phyloP scores from a whole-genome alignment of 768 basidiomycete species.

The Coprinopsis marcescibilis region DNA sequence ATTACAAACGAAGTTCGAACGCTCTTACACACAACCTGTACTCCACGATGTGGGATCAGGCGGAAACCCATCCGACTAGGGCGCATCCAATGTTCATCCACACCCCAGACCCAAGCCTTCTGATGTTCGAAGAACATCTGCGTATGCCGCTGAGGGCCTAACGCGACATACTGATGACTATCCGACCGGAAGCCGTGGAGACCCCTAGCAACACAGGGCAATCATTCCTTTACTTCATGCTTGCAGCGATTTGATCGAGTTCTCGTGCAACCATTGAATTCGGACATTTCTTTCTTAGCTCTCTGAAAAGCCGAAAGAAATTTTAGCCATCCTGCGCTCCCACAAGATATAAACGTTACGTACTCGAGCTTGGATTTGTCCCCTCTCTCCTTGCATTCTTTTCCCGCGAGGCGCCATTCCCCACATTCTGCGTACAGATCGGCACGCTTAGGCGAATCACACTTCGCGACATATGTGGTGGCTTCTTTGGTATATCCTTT shows the following conservation, averaged over 20 bases:
- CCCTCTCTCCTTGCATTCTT: constrained; percentile 83
- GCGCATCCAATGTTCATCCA: no score
- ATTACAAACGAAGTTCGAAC: no score
- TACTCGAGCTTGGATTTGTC: constrained; percentile 85
- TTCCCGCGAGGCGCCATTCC: constrained; percentile 85
- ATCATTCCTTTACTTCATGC: constrained; percentile 59
- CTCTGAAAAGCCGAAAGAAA: constrained; percentile 33
- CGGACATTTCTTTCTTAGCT: constrained; percentile 68
- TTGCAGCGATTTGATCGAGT: constrained; percentile 55
- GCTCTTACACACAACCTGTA: no score
- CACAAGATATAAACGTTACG: constrained; percentile 28
- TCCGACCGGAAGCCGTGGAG: no score
- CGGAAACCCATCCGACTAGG: no score
- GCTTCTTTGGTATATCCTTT: constrained; percentile 77
- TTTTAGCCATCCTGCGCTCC: constrained; percentile 1
- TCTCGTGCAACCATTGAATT: constrained; percentile 79
- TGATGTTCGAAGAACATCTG: no score
- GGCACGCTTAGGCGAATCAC: constrained; percentile 75
- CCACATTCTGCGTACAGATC: constrained; percentile 88
- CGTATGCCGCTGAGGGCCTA: no score
- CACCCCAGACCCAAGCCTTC: no score
- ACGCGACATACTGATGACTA: no score
- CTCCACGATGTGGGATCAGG: no score
- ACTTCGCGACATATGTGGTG: constrained; percentile 68
- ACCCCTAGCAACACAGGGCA: neutral